These are phyloP conservation scores for Mycosarcoma mackinlayi DNA, from an alignment of 1,284 basidiomycete species.

Conservation along the genomic window DNA sequence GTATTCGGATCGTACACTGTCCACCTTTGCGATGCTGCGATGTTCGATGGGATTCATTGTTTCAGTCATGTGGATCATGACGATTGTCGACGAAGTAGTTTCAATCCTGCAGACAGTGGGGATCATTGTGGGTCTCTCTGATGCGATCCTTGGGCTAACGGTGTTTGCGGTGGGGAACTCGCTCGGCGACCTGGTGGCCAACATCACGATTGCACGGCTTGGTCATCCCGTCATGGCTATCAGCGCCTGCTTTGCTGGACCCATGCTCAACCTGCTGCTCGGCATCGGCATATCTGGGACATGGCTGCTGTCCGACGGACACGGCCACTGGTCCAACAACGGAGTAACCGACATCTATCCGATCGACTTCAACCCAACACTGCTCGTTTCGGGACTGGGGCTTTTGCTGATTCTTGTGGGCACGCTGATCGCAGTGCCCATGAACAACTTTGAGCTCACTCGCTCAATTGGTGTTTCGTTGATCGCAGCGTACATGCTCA, in stretches of 20 bases:
- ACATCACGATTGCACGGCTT: conserved; percentile 77
- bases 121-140: conserved; percentile 91
- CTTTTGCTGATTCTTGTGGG: conserved; percentile 78
- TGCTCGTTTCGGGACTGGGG: conserved; percentile 83
- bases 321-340: conserved; percentile 25
- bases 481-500: conserved; percentile 76
- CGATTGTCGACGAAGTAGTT: conserved; percentile 64
- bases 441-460: conserved; percentile 83
- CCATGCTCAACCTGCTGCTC: conserved; percentile 96
- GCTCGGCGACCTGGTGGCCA: conserved; percentile 94
- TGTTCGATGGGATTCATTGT: conserved; percentile 61
- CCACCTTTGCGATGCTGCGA: conserved; percentile 37
- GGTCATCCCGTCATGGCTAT: conserved; percentile 72
- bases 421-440: conserved; percentile 85
- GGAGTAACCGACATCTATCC: conserved; percentile 70
- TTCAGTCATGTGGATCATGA: conserved; percentile 65
- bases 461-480: conserved; percentile 82
- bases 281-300: conserved; percentile 82
- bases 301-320: conserved; percentile 42
- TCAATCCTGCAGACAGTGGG: conserved; percentile 80
- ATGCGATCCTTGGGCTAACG: conserved; percentile 94
- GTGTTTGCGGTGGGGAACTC: conserved; percentile 97
- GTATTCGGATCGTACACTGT: conserved; percentile 37
- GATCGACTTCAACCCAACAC: conserved; percentile 82
- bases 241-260: conserved; percentile 91